Conservation (phyloP, 495 filamentous ascomycete genomes). For the Xylaria nigripes region DNA sequence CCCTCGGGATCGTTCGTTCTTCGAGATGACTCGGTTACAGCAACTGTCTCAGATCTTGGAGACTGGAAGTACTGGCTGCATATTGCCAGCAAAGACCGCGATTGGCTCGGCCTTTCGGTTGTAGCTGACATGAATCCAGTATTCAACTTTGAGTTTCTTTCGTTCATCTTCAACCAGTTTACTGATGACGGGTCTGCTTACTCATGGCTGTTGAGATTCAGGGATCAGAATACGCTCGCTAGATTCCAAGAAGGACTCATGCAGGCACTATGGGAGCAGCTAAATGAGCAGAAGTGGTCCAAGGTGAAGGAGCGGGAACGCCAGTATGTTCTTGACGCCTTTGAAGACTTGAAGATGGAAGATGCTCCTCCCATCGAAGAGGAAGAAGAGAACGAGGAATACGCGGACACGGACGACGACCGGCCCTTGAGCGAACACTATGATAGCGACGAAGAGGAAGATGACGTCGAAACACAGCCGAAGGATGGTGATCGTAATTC, state of each 20-base stretch:
- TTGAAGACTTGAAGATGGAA: conserved; percentile 90
- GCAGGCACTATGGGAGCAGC: conserved; percentile 92
- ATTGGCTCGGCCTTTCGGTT: conserved; percentile 85
- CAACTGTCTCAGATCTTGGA: conserved; percentile 77
- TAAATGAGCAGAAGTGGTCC: conserved; percentile 89
- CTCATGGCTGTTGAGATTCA: conserved; percentile 93
- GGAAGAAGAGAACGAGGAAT: conserved; percentile 56
- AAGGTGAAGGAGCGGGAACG: conserved; percentile 87
- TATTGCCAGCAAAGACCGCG: conserved; percentile 63
- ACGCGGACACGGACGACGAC: conserved; percentile 48
- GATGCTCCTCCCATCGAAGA: conserved; percentile 55
- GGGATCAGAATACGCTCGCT: conserved; percentile 68
- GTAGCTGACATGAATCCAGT: conserved; percentile 91
- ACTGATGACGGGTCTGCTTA: conserved; percentile 79
- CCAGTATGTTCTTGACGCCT: conserved; percentile 92
- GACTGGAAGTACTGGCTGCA: conserved; percentile 96
- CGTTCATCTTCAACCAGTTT: conserved; percentile 98
- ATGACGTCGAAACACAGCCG: conserved; percentile 64
- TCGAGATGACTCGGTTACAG: conserved; percentile 65
- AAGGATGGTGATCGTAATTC: conserved; percentile 86
- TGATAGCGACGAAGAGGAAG: conserved; percentile 84
- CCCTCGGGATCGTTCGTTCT: conserved; percentile 70
- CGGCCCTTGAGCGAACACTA: conserved; percentile 57
- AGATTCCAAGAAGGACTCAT: conserved; percentile 90
- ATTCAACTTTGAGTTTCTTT: conserved; percentile 96